A percentile compares a stretch with the other conserved stretches of the same genome.
Conservation (phyloP, 495 filamentous ascomycete species). For the Penicillium ochrochloron region DNA sequence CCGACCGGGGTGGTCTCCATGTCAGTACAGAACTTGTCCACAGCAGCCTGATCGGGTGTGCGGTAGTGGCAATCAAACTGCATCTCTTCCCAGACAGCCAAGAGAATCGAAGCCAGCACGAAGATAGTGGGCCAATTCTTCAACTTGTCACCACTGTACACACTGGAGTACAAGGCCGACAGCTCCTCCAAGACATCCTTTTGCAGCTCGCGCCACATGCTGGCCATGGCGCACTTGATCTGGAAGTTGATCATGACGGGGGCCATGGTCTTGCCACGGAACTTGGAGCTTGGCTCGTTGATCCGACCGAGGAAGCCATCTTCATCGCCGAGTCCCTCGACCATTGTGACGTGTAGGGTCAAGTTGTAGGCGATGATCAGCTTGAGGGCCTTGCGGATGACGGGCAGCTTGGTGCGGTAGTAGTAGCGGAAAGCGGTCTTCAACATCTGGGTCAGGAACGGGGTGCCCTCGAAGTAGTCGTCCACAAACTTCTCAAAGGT, state of each 20-base stretch:
- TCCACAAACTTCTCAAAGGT: constrained; percentile 88
- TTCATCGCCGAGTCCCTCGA: constrained; percentile 84
- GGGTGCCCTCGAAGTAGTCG: constrained; percentile 90
- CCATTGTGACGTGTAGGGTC: constrained; percentile 87
- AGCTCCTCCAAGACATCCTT: constrained; percentile 94
- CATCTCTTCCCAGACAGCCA: constrained; percentile 96
- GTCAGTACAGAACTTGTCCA: constrained; percentile 89
- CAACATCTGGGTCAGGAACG: constrained; percentile 89
- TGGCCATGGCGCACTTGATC: constrained; percentile 90
- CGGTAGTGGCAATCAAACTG: constrained; percentile 96
- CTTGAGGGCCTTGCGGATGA: constrained; percentile 90
- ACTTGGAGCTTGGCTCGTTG: constrained; percentile 75
- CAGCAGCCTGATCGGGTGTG: constrained; percentile 76
- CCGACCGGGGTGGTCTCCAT: constrained; percentile 95
- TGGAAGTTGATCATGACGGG: constrained; percentile 99
- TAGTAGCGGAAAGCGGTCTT: constrained; percentile 94
- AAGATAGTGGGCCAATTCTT: constrained; percentile 99
- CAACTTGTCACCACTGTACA: constrained; percentile 89
- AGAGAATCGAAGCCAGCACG: constrained; percentile 85
- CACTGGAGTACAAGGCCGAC: constrained; percentile 84
- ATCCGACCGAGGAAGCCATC: constrained; percentile 78
- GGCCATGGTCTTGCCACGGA: constrained; percentile 82
- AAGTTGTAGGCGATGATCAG: constrained; percentile 91
- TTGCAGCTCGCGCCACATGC: constrained; percentile 94
- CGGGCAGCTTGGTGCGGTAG: constrained; percentile 76